Evolutionary conservation across 768 basidiomycete genomes (phyloP), one percentile per base, ranked within the genome.

Genomic region (Mycena polygramma): DNA sequence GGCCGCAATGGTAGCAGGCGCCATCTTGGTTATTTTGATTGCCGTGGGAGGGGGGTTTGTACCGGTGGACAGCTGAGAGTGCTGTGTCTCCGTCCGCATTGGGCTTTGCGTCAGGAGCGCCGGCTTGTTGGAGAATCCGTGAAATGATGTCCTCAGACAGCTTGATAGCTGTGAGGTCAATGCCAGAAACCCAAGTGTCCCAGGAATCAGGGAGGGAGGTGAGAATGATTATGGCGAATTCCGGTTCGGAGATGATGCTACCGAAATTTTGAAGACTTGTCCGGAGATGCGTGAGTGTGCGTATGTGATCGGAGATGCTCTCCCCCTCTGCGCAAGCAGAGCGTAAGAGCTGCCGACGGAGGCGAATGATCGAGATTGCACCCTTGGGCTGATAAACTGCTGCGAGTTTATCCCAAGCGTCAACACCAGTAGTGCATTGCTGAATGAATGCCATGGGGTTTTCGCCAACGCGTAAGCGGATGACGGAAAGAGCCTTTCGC

Each of bases 171-270:
- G 67, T 20, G 58, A 73, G 20, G 53, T 79, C 74, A 10, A 77
- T 69, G 19, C 72, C 39, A 7, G 60, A 65, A 24, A 78, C 78
- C 62, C 81, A 82, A 2, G 68, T n/a, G 60, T 80, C 74, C 82
- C 82, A 82, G 10, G 79, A 75, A 5, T 80, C 75, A 24, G 79
- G 81, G 0, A 83, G 71, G 13, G 76, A 81, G 4, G 76, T 78
- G 19, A 81, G 75, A 14, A 83, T 60, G 2, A 74, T 76, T 46
- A 75, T 75, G 20, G 74, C 57, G 62, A 83, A 82, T 17, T 83
- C 78, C 14, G 71, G 43, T 22, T 81, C 80, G 0, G 20, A 45
- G 36, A 83, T 68, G 6, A 22, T 60, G 49, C n/a, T 72, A 63
- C 13, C 76, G 77, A 20, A 80, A 72, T 7, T 35, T 53, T n/a